phyloP scores from a whole-genome alignment of 2,329 filamentous ascomycete species.

The Pseudovirgaria hyperparasitica region DNA sequence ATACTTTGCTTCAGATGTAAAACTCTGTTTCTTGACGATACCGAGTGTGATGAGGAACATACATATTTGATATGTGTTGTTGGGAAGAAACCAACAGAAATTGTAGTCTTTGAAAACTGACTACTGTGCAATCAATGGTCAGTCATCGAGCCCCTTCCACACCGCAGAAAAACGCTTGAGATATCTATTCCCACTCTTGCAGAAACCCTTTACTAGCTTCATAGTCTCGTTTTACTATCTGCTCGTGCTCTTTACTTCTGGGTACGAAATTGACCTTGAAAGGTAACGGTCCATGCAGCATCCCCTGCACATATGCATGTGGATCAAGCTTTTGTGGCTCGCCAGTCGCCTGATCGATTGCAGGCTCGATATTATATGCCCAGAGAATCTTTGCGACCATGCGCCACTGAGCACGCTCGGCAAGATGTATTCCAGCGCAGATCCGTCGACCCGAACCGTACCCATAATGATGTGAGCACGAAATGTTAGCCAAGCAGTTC shows the following conservation, averaged over 20 bases:
- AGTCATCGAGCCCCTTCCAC: too few species aligned
- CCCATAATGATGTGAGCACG: slow-evolving; percentile 27
- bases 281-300: slow-evolving; percentile 20
- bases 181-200: slow-evolving; percentile 11
- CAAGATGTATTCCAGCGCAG: slow-evolving; percentile 41
- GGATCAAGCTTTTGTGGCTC: slow-evolving; percentile 15
- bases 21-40: too few species aligned
- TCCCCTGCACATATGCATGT: slow-evolving; percentile 19
- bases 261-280: slow-evolving; percentile 19
- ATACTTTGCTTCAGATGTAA: too few species aligned
- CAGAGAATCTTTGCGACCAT: slow-evolving; percentile 31
- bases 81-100: too few species aligned
- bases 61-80: too few species aligned
- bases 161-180: too few species aligned
- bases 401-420: slow-evolving; percentile 35
- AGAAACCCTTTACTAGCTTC: slow-evolving; percentile 13
- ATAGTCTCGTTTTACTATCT: slow-evolving; percentile 20
- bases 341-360: slow-evolving; percentile 19
- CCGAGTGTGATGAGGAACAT: too few species aligned
- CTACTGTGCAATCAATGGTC: too few species aligned
- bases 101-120: too few species aligned
- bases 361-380: slow-evolving; percentile 29
- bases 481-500: not conserved
- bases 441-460: slow-evolving; percentile 38
- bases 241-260: slow-evolving; percentile 16